Percentiles rank a stretch among this genome's conserved stretches.
phyloP scores from a whole-genome alignment of 208 protist species.

The Leishmania tarentolae region DNA sequence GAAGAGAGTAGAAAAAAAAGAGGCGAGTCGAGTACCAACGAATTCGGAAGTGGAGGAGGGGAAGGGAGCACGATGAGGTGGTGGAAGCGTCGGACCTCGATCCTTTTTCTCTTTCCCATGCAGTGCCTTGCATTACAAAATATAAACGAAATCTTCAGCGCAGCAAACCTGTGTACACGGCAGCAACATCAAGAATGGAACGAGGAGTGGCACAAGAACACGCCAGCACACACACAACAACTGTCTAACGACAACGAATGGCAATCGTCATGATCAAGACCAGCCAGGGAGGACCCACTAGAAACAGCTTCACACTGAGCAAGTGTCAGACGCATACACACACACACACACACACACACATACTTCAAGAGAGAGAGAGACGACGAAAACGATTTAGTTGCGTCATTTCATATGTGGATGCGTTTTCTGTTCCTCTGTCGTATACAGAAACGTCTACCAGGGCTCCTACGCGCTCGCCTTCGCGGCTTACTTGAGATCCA shows the following conservation, averaged over 20 bases:
- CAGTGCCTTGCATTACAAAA: background rate
- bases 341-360: background rate
- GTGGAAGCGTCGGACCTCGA: background rate
- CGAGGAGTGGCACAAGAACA: background rate
- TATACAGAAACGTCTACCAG: background rate
- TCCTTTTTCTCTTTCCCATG: background rate
- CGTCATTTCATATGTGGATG: no score
- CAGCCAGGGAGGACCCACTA: background rate
- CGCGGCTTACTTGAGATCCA: conserved; percentile 50
- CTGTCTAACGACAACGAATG: background rate
- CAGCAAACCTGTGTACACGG: background rate
- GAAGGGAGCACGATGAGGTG: no score
- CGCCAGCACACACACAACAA: background rate
- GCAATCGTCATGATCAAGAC: background rate
- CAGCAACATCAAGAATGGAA: background rate
- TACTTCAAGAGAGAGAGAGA: no score
- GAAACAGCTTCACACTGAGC: background rate
- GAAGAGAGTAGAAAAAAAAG: background rate
- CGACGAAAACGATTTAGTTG: no score
- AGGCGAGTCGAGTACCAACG: background rate
- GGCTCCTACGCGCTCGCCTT: background rate
- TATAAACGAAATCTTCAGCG: background rate
- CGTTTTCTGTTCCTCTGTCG: background rate
- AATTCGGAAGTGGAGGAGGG: background rate
- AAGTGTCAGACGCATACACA: background rate